Base-by-base conservation (phyloP, 2,329 filamentous ascomycete species). In the Penicillium occitanis region DNA sequence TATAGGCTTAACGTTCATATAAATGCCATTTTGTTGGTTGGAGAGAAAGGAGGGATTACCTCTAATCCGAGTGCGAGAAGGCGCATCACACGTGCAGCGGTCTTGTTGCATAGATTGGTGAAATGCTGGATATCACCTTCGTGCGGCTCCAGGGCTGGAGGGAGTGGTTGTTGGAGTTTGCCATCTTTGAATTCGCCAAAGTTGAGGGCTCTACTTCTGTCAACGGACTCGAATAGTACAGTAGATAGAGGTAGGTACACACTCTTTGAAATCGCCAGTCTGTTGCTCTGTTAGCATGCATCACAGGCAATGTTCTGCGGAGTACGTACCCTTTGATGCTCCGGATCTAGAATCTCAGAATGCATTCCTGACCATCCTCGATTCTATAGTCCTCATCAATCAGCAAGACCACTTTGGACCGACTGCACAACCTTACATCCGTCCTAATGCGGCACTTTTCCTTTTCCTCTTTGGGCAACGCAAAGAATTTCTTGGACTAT, bases 221-320 rank as follows among this genome's bases (percentile, higher is more conserved):
- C 22, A 19, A 19, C 19, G 19, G 19, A 19, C 19, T 19, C 19
- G 19, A 19, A 19, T 19, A 19, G 19, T 19, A 19, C 19, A 19
- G 19, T 19, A 19, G 19, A 19, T 19, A 19, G 19, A 19, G 19
- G 19, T 19, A 19, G 19, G 19, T 19, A 19, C 19, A 19, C 19
- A 93, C 91, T 97, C 92, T 83, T 97, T 97, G 72, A 92, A 92
- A 74, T 97, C 93, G 17, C 92, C 91, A 37, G 88, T 83, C 89
- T 92, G 69, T 44, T 59, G 19, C 57, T 13, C n/a, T 10, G 64
- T 66, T 68, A 63, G 37, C 42, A 25, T 51, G 37, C 55, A 33
- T 35, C 48, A 19, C 19, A 19, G 19, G 19, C 19, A 19, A 0
- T n/a, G 11, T 22, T 19, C 40, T 58, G 22, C 5, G 5, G 2